Percentiles rank a stretch among this genome's conserved stretches.
Conservation (phyloP, 805 yeast species). For the Brettanomyces bruxellensis region DNA sequence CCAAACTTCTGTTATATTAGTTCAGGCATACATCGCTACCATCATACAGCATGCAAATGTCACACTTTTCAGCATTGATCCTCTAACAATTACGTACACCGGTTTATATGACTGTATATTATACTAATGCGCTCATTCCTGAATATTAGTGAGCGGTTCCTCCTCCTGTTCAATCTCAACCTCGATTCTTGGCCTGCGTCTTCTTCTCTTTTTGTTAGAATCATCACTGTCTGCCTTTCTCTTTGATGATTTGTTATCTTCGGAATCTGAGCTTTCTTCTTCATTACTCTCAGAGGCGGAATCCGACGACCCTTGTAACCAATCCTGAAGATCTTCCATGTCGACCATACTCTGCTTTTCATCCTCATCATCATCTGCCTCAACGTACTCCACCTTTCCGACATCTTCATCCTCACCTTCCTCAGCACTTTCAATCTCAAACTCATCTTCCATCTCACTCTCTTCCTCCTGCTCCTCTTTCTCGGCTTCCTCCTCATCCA, state of each 20-base stretch:
- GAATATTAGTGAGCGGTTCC: conserved; percentile 26
- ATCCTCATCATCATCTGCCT: conserved; percentile 82
- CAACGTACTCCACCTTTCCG: conserved; percentile 82
- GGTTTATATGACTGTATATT: no score
- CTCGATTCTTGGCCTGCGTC: conserved; percentile 57
- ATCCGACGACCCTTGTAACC: conserved; percentile 46
- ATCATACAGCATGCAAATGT: no score
- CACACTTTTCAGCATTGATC: no score
- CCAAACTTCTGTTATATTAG: no score
- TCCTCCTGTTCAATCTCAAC: conserved; percentile 65
- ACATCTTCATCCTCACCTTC: conserved; percentile 48
- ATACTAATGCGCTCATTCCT: background rate
- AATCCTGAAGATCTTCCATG: conserved; percentile 84
- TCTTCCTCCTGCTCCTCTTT: conserved; percentile 63
- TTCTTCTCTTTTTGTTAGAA: conserved; percentile 41
- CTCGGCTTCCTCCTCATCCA: conserved; percentile 46
- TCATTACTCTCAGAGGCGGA: conserved; percentile 17
- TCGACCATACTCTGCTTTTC: conserved; percentile 68
- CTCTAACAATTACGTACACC: no score
- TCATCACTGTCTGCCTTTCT: background rate
- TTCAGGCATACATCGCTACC: no score
- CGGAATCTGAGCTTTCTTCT: conserved; percentile 24
- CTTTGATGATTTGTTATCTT: conserved; percentile 33
- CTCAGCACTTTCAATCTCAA: conserved; percentile 32
- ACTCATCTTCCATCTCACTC: conserved; percentile 82